These are phyloP conservation scores for Schrenkiella parvula DNA, from an alignment of 345 rosid species.

Conservation along the genomic window DNA sequence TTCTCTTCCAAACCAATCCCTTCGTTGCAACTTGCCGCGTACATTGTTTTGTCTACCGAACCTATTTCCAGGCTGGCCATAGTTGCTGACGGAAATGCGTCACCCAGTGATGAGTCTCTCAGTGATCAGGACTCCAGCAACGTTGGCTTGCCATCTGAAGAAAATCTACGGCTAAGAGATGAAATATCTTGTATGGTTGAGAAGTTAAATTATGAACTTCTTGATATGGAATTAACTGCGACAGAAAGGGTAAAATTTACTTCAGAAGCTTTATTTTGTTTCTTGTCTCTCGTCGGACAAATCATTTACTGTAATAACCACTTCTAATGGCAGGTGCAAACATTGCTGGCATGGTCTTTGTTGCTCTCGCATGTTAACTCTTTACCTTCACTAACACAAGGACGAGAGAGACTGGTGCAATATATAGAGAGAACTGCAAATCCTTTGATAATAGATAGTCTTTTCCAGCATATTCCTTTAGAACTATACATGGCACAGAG, in stretches of 20 bases:
- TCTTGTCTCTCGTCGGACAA: background rate
- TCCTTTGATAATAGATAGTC: conserved; percentile 69
- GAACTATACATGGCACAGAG: conserved; percentile 48
- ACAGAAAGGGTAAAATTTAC: conserved; percentile 63
- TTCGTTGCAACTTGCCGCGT: conserved; percentile 77
- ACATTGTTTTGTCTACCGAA: conserved; percentile 69
- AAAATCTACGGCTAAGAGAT: conserved; percentile 51
- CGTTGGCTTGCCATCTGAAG: conserved; percentile 48
- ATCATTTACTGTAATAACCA: conserved; percentile 9
- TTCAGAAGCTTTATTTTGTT: conserved; percentile 1
- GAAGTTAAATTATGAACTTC: conserved; percentile 58
- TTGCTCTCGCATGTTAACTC: conserved; percentile 71
- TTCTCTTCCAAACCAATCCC: conserved; percentile 68
- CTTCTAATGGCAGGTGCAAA: conserved; percentile 54
- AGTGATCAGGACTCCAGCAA: conserved; percentile 40
- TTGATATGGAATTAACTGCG: conserved; percentile 65
- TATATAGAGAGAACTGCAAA: conserved; percentile 64
- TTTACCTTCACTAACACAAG: conserved; percentile 57
- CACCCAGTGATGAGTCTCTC: conserved; percentile 35
- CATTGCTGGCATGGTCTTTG: conserved; percentile 85
- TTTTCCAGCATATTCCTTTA: conserved; percentile 86
- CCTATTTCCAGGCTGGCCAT: conserved; percentile 71
- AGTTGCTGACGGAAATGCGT: conserved; percentile 43
- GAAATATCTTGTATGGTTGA: conserved; percentile 69
- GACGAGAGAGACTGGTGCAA: conserved; percentile 73